Conservation (phyloP, 208 protist species). For the Trypanosomatidae sp. region DNA sequence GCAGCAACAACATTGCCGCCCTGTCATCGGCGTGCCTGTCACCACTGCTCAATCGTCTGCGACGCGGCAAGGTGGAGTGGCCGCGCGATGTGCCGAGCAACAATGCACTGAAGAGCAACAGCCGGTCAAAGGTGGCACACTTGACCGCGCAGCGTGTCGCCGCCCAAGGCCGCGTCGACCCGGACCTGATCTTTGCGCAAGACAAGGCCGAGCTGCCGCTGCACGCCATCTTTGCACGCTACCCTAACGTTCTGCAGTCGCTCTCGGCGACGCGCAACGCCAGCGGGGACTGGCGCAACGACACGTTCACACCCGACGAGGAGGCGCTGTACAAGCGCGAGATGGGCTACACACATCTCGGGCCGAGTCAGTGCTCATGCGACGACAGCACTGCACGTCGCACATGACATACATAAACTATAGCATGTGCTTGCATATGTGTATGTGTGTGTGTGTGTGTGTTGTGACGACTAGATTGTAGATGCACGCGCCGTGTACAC, state of each 20-base stretch:
- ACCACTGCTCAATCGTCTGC: too few relatives aligned
- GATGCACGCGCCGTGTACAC: too few relatives aligned
- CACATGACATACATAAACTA: not conserved
- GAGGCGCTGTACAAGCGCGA: constrained; percentile 76
- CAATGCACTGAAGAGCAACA: constrained; percentile 56
- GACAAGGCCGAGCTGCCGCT: constrained; percentile 65
- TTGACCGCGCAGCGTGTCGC: constrained; percentile 55
- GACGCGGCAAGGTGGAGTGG: too few relatives aligned
- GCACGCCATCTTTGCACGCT: constrained; percentile 53
- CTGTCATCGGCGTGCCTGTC: not conserved
- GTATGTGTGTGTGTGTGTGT: too few relatives aligned
- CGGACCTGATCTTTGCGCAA: constrained; percentile 74
- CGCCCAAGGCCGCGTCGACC: constrained; percentile 66
- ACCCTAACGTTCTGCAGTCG: constrained; percentile 55
- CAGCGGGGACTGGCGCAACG: constrained; percentile 71
- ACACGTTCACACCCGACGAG: constrained; percentile 71
- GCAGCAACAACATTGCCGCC: not conserved
- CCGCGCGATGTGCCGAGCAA: constrained; percentile 63
- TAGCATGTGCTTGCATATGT: not conserved
- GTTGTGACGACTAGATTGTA: too few relatives aligned
- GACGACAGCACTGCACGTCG: not conserved
- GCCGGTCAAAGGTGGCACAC: constrained; percentile 66
- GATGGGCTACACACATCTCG: constrained; percentile 32
- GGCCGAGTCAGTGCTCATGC: constrained; percentile 58
- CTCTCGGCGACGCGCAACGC: constrained; percentile 44